A percentile compares a stretch with the other conserved stretches of the same genome.
Evolutionary conservation across 2,329 filamentous ascomycete species (phyloP).

Genomic region (Westerdykella aurantiaca): DNA sequence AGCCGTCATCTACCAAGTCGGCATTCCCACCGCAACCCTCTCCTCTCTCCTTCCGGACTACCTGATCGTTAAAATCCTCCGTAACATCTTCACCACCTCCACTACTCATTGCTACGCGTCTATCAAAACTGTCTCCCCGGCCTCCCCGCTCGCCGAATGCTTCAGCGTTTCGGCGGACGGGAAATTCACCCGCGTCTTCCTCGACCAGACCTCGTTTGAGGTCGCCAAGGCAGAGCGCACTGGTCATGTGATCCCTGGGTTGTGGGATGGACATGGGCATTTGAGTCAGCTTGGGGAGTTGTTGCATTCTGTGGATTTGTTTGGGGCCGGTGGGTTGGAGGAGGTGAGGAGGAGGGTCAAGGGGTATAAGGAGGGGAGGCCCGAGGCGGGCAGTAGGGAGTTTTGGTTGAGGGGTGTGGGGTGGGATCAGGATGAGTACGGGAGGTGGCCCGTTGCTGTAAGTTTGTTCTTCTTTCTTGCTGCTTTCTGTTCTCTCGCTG

Average conservation of each 20-base stretch:
- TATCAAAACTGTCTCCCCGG: conserved; percentile 41
- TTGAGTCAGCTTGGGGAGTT: conserved; percentile 62
- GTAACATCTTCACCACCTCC: conserved; percentile 15
- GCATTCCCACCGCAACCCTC: conserved; percentile 9
- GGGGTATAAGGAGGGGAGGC: conserved; percentile 47
- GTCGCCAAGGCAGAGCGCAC: conserved; percentile 28
- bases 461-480: conserved; percentile 21
- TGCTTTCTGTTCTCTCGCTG: background rate
- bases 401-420: conserved; percentile 63
- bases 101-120: conserved; percentile 41
- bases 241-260: conserved; percentile 58
- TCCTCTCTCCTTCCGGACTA: conserved; percentile 10
- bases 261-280: conserved; percentile 68
- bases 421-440: conserved; percentile 63
- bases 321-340: conserved; percentile 51
- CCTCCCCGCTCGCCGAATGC: conserved; percentile 43
- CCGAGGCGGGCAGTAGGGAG: conserved; percentile 47
- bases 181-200: conserved; percentile 47
- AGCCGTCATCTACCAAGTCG: conserved; percentile 26
- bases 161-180: conserved; percentile 51
- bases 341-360: conserved; percentile 52
- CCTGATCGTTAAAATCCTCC: conserved; percentile 16
- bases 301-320: conserved; percentile 59
- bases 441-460: conserved; percentile 59
- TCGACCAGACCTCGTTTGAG: conserved; percentile 25